Conservation (phyloP, 2,329 filamentous ascomycete species). For the Phialophora chinensis region DNA sequence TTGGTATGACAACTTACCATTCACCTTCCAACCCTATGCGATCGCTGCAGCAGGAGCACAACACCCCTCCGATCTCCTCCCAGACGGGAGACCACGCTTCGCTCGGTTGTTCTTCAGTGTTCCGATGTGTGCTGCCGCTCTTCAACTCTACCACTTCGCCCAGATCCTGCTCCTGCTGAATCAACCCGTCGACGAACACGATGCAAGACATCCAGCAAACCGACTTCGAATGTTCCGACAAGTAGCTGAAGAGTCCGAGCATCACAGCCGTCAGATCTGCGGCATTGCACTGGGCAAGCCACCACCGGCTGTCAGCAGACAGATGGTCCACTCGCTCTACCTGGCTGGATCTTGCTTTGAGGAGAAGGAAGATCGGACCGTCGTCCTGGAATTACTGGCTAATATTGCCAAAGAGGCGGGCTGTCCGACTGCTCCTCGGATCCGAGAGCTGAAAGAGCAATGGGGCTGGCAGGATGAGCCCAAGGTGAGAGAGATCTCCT, state of each 20-base stretch:
- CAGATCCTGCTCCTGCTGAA: constrained; percentile 67
- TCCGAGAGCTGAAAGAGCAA: constrained; percentile 42
- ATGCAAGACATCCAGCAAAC: constrained; percentile 59
- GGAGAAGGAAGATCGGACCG: constrained; percentile 59
- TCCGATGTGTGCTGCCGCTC: constrained; percentile 68
- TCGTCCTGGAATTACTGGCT: constrained; percentile 61
- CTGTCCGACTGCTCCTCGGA: constrained; percentile 68
- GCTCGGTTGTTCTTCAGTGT: constrained; percentile 65
- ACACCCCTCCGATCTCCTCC: constrained; percentile 41
- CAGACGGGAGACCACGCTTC: constrained; percentile 50
- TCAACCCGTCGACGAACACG: constrained; percentile 61
- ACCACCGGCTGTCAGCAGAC: constrained; percentile 62
- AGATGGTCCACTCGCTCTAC: constrained; percentile 65
- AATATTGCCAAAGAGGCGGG: constrained; percentile 68
- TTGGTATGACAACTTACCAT: constrained; percentile 65
- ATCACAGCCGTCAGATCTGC: constrained; percentile 66
- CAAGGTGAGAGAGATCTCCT: constrained; percentile 22
- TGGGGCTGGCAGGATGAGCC: constrained; percentile 33
- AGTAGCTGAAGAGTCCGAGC: constrained; percentile 61
- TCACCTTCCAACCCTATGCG: constrained; percentile 64
- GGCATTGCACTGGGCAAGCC: constrained; percentile 64
- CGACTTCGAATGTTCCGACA: constrained; percentile 63
- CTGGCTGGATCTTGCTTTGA: constrained; percentile 67
- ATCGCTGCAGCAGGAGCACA: constrained; percentile 50
- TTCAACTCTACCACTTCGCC: constrained; percentile 70